A percentile compares a stretch with the other conserved stretches of the same genome.
Conservation (phyloP, 2,329 filamentous ascomycete species). For the Biscogniauxia sp. region DNA sequence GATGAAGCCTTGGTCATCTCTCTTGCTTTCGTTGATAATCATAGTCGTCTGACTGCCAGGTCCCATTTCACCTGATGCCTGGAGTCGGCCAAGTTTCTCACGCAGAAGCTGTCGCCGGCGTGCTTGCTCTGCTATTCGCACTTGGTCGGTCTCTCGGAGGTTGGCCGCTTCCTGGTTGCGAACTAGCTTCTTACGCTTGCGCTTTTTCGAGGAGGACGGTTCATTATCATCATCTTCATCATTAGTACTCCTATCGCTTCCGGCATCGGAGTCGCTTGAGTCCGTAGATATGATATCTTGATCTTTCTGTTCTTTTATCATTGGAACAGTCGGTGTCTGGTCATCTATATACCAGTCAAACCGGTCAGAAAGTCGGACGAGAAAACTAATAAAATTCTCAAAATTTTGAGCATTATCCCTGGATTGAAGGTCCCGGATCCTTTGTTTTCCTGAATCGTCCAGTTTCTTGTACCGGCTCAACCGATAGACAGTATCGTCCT, state of each 20-base stretch:
- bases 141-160: constrained; percentile 53
- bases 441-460: constrained; percentile 11
- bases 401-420: constrained; percentile 8
- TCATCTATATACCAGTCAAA: constrained; percentile 23
- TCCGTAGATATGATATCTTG: constrained; percentile 1
- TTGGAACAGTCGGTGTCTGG: not conserved
- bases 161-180: constrained; percentile 50
- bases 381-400: constrained; percentile 19
- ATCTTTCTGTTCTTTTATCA: constrained; percentile 1
- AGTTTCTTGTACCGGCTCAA: constrained; percentile 19
- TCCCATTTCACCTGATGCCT: constrained; percentile 39
- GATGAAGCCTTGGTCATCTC: constrained; percentile 58
- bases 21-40: constrained; percentile 66
- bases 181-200: constrained; percentile 38
- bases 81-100: constrained; percentile 31
- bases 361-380: constrained; percentile 25
- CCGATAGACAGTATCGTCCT: constrained; percentile 7
- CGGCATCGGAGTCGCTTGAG: constrained; percentile 6
- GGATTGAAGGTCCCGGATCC: constrained; percentile 8
- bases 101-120: constrained; percentile 48
- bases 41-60: constrained; percentile 44
- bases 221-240: constrained; percentile 28
- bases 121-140: constrained; percentile 54
- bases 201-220: constrained; percentile 42
- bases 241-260: constrained; percentile 10